A percentile compares a stretch with the other conserved stretches of the same genome.
Evolutionary conservation across 23 red algal genomes (phyloP).

Genomic region (Gracilaria domingensis): DNA sequence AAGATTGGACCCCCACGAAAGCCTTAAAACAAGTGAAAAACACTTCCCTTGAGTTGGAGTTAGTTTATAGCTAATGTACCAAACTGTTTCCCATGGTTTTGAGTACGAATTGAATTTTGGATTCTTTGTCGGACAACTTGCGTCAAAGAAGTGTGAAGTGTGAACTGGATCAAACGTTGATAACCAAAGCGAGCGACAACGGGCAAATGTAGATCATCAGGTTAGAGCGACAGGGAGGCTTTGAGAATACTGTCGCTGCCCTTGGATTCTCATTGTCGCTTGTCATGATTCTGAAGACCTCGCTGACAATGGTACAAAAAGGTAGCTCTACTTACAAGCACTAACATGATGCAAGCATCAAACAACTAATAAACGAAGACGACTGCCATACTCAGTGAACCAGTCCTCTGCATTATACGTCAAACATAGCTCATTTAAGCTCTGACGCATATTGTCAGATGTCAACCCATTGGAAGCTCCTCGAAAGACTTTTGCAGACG

Average conservation of each 20-base stretch:
- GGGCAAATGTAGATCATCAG: neutral
- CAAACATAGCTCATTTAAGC: too few species aligned
- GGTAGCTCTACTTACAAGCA: neutral
- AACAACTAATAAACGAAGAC: neutral
- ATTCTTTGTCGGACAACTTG: neutral
- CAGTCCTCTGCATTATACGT: neutral
- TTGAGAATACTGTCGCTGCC: neutral
- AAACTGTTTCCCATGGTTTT: neutral
- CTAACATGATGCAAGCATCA: constrained; percentile 3
- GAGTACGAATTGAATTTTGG: neutral
- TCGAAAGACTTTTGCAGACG: too few species aligned
- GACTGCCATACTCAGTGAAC: neutral
- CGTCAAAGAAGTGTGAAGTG: neutral
- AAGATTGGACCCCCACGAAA: neutral
- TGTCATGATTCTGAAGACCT: neutral
- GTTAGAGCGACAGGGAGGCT: neutral
- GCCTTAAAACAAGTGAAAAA: neutral
- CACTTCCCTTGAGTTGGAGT: neutral
- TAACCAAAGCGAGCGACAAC: neutral
- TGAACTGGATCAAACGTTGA: too few species aligned
- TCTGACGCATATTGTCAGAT: too few species aligned
- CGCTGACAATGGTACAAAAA: neutral
- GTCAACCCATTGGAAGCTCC: too few species aligned
- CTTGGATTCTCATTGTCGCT: neutral
- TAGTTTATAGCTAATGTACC: too few species aligned